phyloP scores from a whole-genome alignment of 768 basidiomycete genomes.

The Leucogyrophana mollusca region DNA sequence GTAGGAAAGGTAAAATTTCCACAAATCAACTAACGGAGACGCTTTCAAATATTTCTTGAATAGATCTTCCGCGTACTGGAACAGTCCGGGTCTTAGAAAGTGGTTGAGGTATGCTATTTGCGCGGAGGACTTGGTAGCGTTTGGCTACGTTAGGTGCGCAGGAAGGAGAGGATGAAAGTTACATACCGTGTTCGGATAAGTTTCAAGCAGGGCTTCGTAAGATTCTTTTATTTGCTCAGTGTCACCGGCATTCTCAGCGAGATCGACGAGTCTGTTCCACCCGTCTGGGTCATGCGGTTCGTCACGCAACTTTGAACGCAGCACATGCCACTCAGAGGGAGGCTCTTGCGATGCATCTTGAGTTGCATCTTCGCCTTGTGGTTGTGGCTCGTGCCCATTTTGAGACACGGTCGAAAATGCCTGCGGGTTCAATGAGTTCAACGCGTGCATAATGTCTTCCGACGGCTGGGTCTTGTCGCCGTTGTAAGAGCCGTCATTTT shows the following conservation, averaged over 20 bases:
- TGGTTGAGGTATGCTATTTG: slow-evolving; percentile 86
- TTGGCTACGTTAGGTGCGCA: slow-evolving; percentile 13
- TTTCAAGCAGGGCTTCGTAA: slow-evolving; percentile 79
- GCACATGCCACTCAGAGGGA: slow-evolving; percentile 65
- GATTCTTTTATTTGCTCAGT: slow-evolving; percentile 76
- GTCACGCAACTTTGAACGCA: slow-evolving; percentile 61
- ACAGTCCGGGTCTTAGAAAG: slow-evolving; percentile 63
- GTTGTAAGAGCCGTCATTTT: slow-evolving; percentile 25
- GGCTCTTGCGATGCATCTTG: slow-evolving; percentile 30
- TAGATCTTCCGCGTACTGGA: slow-evolving; percentile 79
- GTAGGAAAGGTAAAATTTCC: slow-evolving; percentile 92
- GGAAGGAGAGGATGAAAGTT: slow-evolving; percentile 19
- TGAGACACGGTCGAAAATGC: slow-evolving; percentile 17
- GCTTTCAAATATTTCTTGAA: slow-evolving; percentile 85
- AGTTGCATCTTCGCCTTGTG: slow-evolving; percentile 18
- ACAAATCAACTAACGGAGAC: slow-evolving; percentile 86
- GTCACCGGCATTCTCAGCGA: slow-evolving; percentile 76
- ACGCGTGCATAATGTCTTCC: slow-evolving; percentile 36
- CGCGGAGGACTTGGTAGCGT: slow-evolving; percentile 60
- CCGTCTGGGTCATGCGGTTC: slow-evolving; percentile 74
- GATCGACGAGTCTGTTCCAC: slow-evolving; percentile 75
- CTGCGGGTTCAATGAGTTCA: slow-evolving; percentile 33
- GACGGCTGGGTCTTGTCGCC: slow-evolving; percentile 33
- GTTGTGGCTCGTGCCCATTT: slow-evolving; percentile 26
- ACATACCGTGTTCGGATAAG: slow-evolving; percentile 88